Evolutionary conservation across 352 stramenopile species (phyloP).

Genomic region (Elongisporangium anandrum): DNA sequence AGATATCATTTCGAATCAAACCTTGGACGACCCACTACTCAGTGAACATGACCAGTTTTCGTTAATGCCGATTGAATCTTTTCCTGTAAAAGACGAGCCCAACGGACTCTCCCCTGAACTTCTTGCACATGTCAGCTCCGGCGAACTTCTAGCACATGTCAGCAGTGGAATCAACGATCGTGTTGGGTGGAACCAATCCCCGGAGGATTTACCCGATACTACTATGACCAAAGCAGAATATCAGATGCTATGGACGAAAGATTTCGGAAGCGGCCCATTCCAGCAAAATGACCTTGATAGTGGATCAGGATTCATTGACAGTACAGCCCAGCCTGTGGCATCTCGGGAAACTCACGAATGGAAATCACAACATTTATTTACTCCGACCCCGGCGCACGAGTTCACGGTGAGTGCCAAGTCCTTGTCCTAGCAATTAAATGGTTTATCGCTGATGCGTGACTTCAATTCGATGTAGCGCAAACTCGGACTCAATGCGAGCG

Average conservation of each 20-base stretch:
- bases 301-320: neutral
- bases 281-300: neutral
- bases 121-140: neutral
- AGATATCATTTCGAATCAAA: neutral
- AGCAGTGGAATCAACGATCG: neutral
- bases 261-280: conserved; percentile 1
- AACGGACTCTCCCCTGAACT: neutral
- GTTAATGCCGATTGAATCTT: conserved; percentile 7
- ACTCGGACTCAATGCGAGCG: neutral
- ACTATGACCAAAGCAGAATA: conserved; percentile 2
- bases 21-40: neutral
- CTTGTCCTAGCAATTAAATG: too few relatives aligned
- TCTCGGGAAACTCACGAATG: conserved; percentile 20
- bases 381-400: neutral
- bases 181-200: neutral
- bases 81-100: conserved; percentile 7
- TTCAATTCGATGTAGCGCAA: neutral
- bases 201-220: neutral
- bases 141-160: neutral
- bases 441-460: neutral
- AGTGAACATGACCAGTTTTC: conserved; percentile 11
- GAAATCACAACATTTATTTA: conserved; percentile 14
- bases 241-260: conserved; percentile 13
- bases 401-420: neutral
- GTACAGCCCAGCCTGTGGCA: neutral